Conservation (phyloP, 1,284 basidiomycete species). For the Laetiporus sulphureus region DNA sequence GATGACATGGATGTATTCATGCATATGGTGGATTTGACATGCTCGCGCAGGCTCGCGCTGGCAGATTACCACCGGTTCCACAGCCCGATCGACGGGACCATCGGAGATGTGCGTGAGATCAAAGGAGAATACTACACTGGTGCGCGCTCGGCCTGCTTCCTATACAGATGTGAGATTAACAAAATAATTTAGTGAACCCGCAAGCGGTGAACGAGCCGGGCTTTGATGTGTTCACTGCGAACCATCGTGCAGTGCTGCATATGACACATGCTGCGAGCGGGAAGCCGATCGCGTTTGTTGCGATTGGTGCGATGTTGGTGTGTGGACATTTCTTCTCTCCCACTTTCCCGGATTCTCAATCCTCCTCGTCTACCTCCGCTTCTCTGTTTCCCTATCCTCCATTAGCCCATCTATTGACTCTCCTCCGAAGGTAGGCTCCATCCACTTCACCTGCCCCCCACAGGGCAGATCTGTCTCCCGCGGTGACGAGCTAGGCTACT, state of each 20-base stretch:
- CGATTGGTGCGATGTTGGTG: conserved; percentile 62
- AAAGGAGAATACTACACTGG: conserved; percentile 56
- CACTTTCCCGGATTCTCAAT: too few species aligned
- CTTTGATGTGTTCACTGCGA: conserved; percentile 72
- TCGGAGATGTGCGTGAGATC: conserved; percentile 44
- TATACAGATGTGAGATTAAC: too few species aligned
- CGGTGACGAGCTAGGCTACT: conserved; percentile 58
- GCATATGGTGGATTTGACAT: too few species aligned
- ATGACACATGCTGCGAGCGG: conserved; percentile 40
- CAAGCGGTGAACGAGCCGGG: conserved; percentile 70
- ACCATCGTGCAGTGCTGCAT: conserved; percentile 55
- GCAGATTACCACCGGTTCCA: conserved; percentile 88
- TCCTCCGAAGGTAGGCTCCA: conserved; percentile 45
- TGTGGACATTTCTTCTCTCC: conserved; percentile 14
- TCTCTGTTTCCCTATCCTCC: too few species aligned
- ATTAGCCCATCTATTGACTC: too few species aligned
- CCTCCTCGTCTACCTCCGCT: too few species aligned
- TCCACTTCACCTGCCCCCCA: conserved; percentile 22
- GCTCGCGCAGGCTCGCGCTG: conserved; percentile 73
- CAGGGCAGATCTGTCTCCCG: conserved; percentile 39
- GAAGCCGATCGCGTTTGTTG: conserved; percentile 48
- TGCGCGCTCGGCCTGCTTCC: conserved; percentile 60
- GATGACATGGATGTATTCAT: too few species aligned
- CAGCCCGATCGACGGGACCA: conserved; percentile 58
- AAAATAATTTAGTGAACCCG: conserved; percentile 69